A percentile compares a stretch with the other conserved stretches of the same genome.
Conservation (phyloP, 2,329 filamentous ascomycete genomes). For the Chalara sp. region DNA sequence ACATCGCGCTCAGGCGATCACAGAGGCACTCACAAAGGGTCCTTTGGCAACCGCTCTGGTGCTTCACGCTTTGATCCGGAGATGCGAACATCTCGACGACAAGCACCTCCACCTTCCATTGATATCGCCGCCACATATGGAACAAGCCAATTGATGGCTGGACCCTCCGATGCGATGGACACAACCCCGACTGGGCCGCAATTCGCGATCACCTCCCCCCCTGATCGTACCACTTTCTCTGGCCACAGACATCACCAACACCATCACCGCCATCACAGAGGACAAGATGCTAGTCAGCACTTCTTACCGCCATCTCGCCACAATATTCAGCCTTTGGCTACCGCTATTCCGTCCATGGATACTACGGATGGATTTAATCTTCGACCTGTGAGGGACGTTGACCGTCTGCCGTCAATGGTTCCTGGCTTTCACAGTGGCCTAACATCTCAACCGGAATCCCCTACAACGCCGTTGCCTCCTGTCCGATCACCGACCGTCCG, state of each 20-base stretch:
- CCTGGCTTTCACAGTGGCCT: conserved; percentile 62
- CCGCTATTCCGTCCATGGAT: conserved; percentile 62
- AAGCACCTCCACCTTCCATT: conserved; percentile 78
- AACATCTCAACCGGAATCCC: conserved; percentile 85
- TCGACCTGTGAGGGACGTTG: conserved; percentile 72
- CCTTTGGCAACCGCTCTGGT: conserved; percentile 42
- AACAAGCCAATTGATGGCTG: conserved; percentile 38
- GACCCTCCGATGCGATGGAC: conserved; percentile 42
- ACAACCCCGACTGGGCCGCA: conserved; percentile 53
- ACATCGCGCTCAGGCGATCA: conserved; percentile 20
- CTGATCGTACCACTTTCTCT: conserved; percentile 61
- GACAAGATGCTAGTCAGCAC: conserved; percentile 42
- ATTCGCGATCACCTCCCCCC: conserved; percentile 62
- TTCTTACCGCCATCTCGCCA: conserved; percentile 44
- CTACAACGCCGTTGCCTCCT: conserved; percentile 74
- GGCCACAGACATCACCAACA: conserved; percentile 44
- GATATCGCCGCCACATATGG: conserved; percentile 60
- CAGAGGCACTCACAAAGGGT: conserved; percentile 24
- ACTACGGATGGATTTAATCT: conserved; percentile 64
- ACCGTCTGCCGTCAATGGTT: conserved; percentile 78
- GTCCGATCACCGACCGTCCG: conserved; percentile 48
- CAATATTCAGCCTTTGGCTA: conserved; percentile 59
- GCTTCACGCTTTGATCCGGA: conserved; percentile 48
- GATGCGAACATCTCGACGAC: conserved; percentile 61
- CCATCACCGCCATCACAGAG: conserved; percentile 46